Conservation (phyloP, 2,329 filamentous ascomycete species). For the Cladosporium sp. region DNA sequence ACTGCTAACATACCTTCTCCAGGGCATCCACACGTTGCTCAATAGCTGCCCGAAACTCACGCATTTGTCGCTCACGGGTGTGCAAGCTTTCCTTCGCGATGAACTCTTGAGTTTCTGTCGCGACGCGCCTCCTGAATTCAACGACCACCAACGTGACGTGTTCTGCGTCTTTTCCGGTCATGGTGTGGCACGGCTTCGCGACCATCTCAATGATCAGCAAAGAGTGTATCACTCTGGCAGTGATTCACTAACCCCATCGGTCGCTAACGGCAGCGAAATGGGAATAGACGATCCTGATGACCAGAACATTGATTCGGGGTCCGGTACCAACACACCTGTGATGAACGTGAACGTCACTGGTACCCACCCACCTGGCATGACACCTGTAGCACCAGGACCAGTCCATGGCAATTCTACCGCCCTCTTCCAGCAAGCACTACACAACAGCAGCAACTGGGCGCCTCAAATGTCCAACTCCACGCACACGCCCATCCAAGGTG, state of each 20-base stretch:
- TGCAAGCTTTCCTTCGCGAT: slow-evolving; percentile 82
- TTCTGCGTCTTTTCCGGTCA: slow-evolving; percentile 96
- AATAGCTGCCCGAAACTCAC: slow-evolving; percentile 91
- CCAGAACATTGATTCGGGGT: slow-evolving; percentile 29
- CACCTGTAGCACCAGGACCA: slow-evolving; percentile 26
- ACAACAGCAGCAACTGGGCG: slow-evolving; percentile 13
- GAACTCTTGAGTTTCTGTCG: slow-evolving; percentile 85
- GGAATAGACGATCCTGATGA: slow-evolving; percentile 33
- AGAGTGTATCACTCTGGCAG: slow-evolving; percentile 11
- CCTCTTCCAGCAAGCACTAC: slow-evolving; percentile 22
- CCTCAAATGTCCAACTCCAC: slow-evolving; percentile 7
- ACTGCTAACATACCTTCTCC: slow-evolving; percentile 34
- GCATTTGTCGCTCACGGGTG: slow-evolving; percentile 90
- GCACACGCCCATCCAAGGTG: slow-evolving; percentile 1
- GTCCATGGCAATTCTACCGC: slow-evolving; percentile 21
- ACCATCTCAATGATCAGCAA: slow-evolving; percentile 65
- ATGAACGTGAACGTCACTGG: slow-evolving; percentile 32
- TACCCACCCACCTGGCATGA: slow-evolving; percentile 29
- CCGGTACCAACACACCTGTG: slow-evolving; percentile 33
- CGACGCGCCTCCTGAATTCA: slow-evolving; percentile 88
- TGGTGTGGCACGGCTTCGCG: slow-evolving; percentile 74
- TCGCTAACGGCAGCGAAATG: slow-evolving; percentile 22
- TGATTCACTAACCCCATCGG: slow-evolving; percentile 24
- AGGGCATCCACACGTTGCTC: slow-evolving; percentile 88
- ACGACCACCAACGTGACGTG: slow-evolving; percentile 87